These are phyloP conservation scores for Chlorella variabilis DNA, from an alignment of 163 green algal species.

Conservation along the genomic window DNA sequence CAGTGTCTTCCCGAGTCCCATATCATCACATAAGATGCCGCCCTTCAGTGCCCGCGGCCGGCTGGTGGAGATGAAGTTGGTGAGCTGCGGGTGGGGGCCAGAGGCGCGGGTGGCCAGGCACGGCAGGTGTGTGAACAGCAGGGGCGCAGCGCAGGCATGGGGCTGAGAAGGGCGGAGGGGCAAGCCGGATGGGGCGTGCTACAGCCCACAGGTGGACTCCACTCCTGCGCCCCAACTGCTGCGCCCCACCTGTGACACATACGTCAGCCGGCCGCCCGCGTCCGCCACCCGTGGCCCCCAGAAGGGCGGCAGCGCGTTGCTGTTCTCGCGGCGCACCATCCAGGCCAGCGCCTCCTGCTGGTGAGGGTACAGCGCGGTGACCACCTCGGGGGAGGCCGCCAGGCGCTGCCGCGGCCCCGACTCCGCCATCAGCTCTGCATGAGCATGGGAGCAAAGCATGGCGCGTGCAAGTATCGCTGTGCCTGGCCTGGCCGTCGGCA, in stretches of 20 bases:
- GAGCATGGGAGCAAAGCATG: not conserved
- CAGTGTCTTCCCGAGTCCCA: constrained; percentile 82
- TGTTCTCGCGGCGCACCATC: constrained; percentile 74
- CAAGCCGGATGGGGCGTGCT: not conserved
- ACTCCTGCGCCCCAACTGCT: no score
- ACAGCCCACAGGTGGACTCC: not conserved
- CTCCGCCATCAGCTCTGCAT: constrained; percentile 26
- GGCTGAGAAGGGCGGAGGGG: no score
- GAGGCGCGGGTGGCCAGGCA: not conserved
- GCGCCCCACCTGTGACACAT: constrained; percentile 3
- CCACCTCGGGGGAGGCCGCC: constrained; percentile 36
- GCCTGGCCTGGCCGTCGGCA: no score
- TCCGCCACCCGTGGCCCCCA: constrained; percentile 48
- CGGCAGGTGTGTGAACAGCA: not conserved
- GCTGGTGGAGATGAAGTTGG: constrained; percentile 42
- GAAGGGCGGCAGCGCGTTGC: constrained; percentile 69
- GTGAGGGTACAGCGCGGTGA: constrained; percentile 63
- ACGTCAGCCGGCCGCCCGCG: constrained; percentile 16
- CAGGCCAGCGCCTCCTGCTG: constrained; percentile 71
- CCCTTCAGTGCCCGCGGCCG: constrained; percentile 49
- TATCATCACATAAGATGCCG: constrained; percentile 53
- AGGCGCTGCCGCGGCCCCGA: constrained; percentile 23
- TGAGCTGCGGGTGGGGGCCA: constrained; percentile 39
- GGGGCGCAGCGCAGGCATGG: no score
- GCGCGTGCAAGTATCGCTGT: no score